A percentile compares a stretch with the other conserved stretches of the same genome.
phyloP scores from a whole-genome alignment of 2,329 filamentous ascomycete species.

The Macrophomina pseudophaseolina region DNA sequence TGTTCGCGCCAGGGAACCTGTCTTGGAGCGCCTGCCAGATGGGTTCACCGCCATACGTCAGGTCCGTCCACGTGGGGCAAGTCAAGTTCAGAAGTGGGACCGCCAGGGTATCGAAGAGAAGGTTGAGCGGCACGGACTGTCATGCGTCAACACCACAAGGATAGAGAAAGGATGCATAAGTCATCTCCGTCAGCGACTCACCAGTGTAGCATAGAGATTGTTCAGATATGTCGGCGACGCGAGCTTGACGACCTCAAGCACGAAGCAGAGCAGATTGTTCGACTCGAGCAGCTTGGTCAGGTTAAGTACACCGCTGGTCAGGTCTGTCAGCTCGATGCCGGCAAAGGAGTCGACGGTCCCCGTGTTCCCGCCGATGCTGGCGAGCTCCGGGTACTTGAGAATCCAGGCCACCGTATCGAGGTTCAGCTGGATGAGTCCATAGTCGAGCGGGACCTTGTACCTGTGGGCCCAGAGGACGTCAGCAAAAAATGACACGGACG shows the following conservation, averaged over 20 bases:
- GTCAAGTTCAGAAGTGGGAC: slow-evolving; percentile 34
- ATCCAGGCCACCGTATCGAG: slow-evolving; percentile 48
- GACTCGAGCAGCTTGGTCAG: slow-evolving; percentile 41
- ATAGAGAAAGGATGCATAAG: too few relatives aligned
- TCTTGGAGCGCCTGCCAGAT: not conserved
- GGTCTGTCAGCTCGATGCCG: slow-evolving; percentile 49
- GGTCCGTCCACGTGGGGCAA: slow-evolving; percentile 36
- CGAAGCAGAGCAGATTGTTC: slow-evolving; percentile 45
- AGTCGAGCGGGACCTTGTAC: slow-evolving; percentile 54
- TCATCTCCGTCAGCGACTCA: slow-evolving; percentile 14
- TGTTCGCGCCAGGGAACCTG: not conserved
- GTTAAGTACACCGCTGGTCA: slow-evolving; percentile 51
- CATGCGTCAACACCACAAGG: not conserved
- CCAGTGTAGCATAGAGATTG: slow-evolving; percentile 32
- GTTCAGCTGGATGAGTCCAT: slow-evolving; percentile 51
- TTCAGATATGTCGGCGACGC: slow-evolving; percentile 37
- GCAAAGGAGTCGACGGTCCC: slow-evolving; percentile 57
- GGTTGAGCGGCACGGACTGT: slow-evolving; percentile 29
- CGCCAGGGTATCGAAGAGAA: slow-evolving; percentile 31
- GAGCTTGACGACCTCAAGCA: slow-evolving; percentile 40
- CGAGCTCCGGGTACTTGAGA: slow-evolving; percentile 47
- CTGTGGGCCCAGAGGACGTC: slow-evolving; percentile 48
- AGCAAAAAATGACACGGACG: not conserved
- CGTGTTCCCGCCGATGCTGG: slow-evolving; percentile 57
- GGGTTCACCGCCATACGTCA: slow-evolving; percentile 24